These are phyloP conservation scores for Crepidotus variabilis DNA, from an alignment of 768 basidiomycete species.

Conservation along the genomic window DNA sequence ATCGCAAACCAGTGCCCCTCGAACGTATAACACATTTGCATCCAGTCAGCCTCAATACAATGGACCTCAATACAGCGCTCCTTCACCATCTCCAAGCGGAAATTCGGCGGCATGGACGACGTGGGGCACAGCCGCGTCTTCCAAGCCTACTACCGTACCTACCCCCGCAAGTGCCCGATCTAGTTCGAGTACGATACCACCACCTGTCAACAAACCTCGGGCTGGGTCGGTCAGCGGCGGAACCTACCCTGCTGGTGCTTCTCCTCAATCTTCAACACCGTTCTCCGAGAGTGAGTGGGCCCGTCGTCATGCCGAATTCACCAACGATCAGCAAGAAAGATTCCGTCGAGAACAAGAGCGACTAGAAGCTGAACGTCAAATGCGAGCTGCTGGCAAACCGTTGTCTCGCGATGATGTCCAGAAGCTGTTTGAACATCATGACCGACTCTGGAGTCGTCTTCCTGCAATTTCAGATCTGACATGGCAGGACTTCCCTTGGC, in stretches of 20 bases:
- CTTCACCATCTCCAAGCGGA: conserved; percentile 19
- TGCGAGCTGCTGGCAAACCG: conserved; percentile 47
- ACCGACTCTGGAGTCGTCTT: conserved; percentile 55
- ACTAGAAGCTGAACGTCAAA: conserved; percentile 49
- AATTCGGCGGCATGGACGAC: conserved; percentile 28
- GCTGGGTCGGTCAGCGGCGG: conserved; percentile 32
- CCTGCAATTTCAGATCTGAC: conserved; percentile 37
- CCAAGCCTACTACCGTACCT: conserved; percentile 23
- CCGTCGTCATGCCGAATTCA: conserved; percentile 60
- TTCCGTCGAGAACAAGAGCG: conserved; percentile 69
- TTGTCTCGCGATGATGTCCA: conserved; percentile 55
- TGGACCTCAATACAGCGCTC: conserved; percentile 15
- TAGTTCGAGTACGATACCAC: conserved; percentile 22
- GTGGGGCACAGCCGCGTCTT: conserved; percentile 22
- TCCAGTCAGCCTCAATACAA: conserved; percentile 21
- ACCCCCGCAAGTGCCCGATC: conserved; percentile 22
- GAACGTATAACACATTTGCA: neutral
- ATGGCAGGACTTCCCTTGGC: conserved; percentile 77
- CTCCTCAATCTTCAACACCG: conserved; percentile 14
- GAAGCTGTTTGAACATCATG: conserved; percentile 57
- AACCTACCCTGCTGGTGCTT: conserved; percentile 20
- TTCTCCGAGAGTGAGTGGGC: conserved; percentile 53
- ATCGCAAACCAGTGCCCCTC: conserved; percentile 13
- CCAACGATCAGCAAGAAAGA: conserved; percentile 61
- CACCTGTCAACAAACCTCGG: conserved; percentile 21